phyloP scores from a whole-genome alignment of 139 green algal species.

The Pycnococcus provasolii region DNA sequence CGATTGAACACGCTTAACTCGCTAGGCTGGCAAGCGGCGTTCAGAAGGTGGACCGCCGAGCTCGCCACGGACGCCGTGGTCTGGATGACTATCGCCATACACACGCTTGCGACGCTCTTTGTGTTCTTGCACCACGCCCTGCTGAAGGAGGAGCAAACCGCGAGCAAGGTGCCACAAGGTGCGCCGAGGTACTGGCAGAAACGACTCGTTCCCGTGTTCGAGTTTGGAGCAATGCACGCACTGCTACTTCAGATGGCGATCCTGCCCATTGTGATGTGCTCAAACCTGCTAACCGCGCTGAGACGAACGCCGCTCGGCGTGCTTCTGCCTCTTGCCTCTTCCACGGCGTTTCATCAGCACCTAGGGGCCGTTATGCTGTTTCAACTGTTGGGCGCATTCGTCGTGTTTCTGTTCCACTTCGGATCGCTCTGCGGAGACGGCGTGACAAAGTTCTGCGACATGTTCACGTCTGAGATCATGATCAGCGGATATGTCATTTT shows the following conservation, averaged over 20 bases:
- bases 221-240: conserved; percentile 23
- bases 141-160: neutral
- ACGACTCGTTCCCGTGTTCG: conserved; percentile 3
- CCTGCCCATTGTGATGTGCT: conserved; percentile 9
- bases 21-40: too few species aligned
- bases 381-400: neutral
- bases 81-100: neutral
- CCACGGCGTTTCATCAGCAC: conserved; percentile 2
- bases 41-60: too few species aligned
- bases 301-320: neutral
- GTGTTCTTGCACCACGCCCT: neutral
- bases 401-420: conserved; percentile 21
- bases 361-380: conserved; percentile 8
- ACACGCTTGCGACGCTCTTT: neutral
- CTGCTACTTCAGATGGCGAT: conserved; percentile 19
- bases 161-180: neutral
- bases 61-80: too few species aligned
- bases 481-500: conserved; percentile 10
- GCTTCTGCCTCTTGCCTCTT: neutral
- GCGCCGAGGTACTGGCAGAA: neutral
- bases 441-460: conserved; percentile 12
- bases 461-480: conserved; percentile 17
- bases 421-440: conserved; percentile 8
- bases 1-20: too few species aligned
- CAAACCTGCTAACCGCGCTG: conserved; percentile 10